Base-by-base conservation (phyloP, 768 basidiomycete genomes). In the Fomitopsis pulvina region DNA sequence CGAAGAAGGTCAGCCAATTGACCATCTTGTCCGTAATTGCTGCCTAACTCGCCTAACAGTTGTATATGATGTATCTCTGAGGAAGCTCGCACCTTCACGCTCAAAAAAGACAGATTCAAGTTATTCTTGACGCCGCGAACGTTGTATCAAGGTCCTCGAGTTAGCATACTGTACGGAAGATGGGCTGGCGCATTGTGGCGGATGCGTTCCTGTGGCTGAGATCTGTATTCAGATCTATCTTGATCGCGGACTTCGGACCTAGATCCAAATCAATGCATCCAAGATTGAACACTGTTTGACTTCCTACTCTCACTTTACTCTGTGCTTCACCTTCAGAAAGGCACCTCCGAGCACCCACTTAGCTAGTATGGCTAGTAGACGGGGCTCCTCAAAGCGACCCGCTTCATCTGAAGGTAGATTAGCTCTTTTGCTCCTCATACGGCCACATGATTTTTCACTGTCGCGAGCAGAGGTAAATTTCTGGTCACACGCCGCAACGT, bases 31-130 rank as follows among this genome's bases (percentile, higher is more conserved):
- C n/a, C 9, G 18, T 4, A 25, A 5, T 16, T 9, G 40, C 41
- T 12, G 26, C 32, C n/a, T n/a, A 14, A 4, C 21, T 37, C 37
- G 30, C n/a, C 47, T 25, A 24, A 29, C 54, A 92, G 88, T 92
- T 43, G 89, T 91, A 1, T 92, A 92, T 59, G 89, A 92, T 63
- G 80, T 92, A 14, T 88, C 88, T 29, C 67, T 92, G 28, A 75
- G 89, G 32, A 87, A 81, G 57, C 70, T 91, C 38, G 72, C 70
- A 2, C 60, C 70, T 8, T 39, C 37, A 4, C 34, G 18, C 5
- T 37, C 34, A 5, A 14, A 37, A 16, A 37, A 37, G 34, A 37
- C 14, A 18, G 14, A 37, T 16, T 16, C 7, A 37, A 37, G 5
- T 37, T 16, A 16, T 37, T 37, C 14, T 37, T n/a, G n/a, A n/a